These are phyloP conservation scores for Lactarius vividus DNA, from an alignment of 768 basidiomycete species.

Conservation along the genomic window DNA sequence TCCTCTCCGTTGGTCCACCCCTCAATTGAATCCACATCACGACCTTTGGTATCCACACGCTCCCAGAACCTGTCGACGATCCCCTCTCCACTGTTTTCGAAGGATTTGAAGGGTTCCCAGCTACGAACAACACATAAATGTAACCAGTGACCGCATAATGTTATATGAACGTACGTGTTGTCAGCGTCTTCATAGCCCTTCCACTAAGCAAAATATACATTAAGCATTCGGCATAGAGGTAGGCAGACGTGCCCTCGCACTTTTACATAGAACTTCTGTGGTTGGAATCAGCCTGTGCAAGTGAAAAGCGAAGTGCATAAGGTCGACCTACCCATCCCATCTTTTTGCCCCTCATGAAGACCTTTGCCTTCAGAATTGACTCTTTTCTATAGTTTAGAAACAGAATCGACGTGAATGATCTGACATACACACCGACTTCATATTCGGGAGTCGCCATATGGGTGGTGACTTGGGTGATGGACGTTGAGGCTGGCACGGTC, in stretches of 20 bases:
- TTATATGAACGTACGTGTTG: constrained; percentile 24
- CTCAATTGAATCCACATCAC: constrained; percentile 17
- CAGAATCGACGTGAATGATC: too few relatives aligned
- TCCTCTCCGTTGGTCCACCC: constrained; percentile 27
- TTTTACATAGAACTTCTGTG: constrained; percentile 27
- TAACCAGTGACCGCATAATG: background rate
- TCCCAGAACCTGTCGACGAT: constrained; percentile 24
- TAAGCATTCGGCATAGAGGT: background rate
- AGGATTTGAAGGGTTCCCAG: constrained; percentile 28
- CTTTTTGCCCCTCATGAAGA: constrained; percentile 27
- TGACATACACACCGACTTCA: constrained; percentile 27
- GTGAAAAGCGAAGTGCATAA: background rate
- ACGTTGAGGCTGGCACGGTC: constrained; percentile 14
- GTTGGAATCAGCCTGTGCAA: background rate
- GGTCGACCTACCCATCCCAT: constrained; percentile 25
- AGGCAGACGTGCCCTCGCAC: constrained; percentile 8
- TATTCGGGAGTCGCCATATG: constrained; percentile 21
- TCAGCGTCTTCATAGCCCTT: constrained; percentile 24
- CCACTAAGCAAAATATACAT: constrained; percentile 18
- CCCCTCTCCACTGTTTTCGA: constrained; percentile 21
- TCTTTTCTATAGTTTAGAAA: constrained; percentile 11
- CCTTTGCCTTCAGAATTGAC: constrained; percentile 26
- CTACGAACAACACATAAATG: constrained; percentile 13
- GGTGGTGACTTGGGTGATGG: background rate
- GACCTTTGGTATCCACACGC: constrained; percentile 21